phyloP scores from a whole-genome alignment of 1,139 yeast genomes.

The Candida freyschussii region DNA sequence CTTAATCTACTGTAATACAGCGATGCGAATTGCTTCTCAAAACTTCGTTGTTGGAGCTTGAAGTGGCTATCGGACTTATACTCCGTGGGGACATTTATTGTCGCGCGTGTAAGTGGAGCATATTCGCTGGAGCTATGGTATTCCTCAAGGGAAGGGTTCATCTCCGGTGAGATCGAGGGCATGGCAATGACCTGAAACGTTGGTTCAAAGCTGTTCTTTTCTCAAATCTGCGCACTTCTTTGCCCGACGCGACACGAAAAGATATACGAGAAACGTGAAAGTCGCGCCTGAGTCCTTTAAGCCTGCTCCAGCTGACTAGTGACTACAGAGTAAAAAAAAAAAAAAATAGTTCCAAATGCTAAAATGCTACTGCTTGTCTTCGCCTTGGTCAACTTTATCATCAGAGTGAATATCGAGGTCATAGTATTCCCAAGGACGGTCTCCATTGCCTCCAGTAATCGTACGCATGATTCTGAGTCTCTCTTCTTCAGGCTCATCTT shows the following conservation, averaged over 20 bases:
- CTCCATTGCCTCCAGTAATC: conserved; percentile 44
- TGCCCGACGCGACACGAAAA: no score
- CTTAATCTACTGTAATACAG: conserved; percentile 65
- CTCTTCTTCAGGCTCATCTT: conserved; percentile 43
- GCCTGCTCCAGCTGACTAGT: no score
- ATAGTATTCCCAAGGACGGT: conserved; percentile 33
- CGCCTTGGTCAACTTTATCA: conserved; percentile 10
- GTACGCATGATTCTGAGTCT: conserved; percentile 54
- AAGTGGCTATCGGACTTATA: conserved; percentile 25
- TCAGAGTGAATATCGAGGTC: conserved; percentile 14
- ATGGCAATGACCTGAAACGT: neutral
- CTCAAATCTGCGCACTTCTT: no score
- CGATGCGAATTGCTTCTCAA: conserved; percentile 67
- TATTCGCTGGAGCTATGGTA: no score
- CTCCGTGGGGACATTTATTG: conserved; percentile 11
- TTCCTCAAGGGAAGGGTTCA: neutral
- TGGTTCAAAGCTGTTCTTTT: neutral
- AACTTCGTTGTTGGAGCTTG: conserved; percentile 37
- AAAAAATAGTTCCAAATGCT: no score
- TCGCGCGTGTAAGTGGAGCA: conserved; percentile 8
- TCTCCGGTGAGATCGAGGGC: conserved; percentile 1
- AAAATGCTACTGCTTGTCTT: no score
- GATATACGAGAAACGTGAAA: no score
- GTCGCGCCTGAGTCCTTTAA: no score
- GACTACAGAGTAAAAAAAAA: no score